Evolutionary conservation across 2,329 filamentous ascomycete genomes (phyloP).

Genomic region (Aspergillus thermomutatus): DNA sequence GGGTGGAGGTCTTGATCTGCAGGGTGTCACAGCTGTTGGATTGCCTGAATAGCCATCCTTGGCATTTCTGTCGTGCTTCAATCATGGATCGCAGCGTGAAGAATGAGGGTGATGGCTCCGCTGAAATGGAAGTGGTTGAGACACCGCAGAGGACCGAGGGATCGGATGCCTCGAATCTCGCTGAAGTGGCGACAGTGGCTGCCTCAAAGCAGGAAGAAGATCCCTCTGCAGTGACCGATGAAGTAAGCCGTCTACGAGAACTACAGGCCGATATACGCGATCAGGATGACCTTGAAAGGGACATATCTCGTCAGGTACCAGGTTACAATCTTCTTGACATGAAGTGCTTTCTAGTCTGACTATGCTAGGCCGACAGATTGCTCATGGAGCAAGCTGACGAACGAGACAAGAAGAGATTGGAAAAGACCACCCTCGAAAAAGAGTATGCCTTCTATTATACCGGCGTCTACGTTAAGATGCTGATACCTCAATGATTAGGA

Average conservation of each 20-base stretch:
- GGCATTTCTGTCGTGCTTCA: background rate
- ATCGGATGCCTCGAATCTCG: background rate
- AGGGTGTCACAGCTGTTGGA: background rate
- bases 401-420: conserved; percentile 60
- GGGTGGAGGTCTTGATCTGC: background rate
- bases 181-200: background rate
- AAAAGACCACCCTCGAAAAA: conserved; percentile 53
- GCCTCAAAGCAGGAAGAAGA: background rate
- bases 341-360: background rate
- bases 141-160: background rate
- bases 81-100: background rate
- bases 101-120: background rate
- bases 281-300: conserved; percentile 85
- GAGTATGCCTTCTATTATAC: conserved; percentile 26
- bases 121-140: background rate
- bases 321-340: background rate
- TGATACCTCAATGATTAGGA: conserved; percentile 34
- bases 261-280: conserved; percentile 71
- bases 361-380: conserved; percentile 53
- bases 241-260: conserved; percentile 58
- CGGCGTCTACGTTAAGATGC: background rate
- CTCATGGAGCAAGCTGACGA: conserved; percentile 62
- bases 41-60: background rate
- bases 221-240: conserved; percentile 39
- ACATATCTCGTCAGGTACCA: conserved; percentile 63